phyloP scores from a whole-genome alignment of 169 alveolate species.

The Eimeria sp. region DNA sequence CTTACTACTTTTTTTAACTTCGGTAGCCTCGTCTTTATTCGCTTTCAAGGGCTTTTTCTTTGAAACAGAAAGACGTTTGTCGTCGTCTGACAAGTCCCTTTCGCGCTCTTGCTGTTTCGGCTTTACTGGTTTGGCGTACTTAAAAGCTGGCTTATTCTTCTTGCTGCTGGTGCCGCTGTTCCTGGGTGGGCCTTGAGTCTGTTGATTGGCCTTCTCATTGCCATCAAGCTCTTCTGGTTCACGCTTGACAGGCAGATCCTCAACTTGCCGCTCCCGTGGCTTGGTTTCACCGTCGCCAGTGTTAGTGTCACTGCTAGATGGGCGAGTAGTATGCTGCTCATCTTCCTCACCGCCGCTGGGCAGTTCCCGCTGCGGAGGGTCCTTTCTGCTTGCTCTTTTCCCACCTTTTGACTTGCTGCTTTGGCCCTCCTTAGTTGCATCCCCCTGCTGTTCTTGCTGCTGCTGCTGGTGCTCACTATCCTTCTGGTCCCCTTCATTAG shows the following conservation, averaged over 20 bases:
- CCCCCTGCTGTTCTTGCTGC: slow-evolving; percentile 17
- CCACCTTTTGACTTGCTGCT: slow-evolving; percentile 1
- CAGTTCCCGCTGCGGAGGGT: not conserved
- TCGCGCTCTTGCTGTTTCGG: not conserved
- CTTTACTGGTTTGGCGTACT: slow-evolving; percentile 53
- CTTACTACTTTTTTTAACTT: not conserved
- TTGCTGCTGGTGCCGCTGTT: slow-evolving; percentile 32
- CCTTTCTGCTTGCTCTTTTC: not conserved
- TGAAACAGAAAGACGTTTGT: not conserved
- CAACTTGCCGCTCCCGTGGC: not conserved
- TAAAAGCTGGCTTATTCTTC: slow-evolving; percentile 19
- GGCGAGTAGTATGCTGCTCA: not conserved
- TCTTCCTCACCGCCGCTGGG: not conserved
- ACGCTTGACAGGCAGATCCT: slow-evolving; percentile 25
- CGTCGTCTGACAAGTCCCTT: not conserved
- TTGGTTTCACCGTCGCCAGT: not conserved
- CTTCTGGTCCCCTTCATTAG: not conserved
- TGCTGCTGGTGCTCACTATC: slow-evolving; percentile 12
- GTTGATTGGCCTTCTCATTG: not conserved
- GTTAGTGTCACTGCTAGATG: not conserved
- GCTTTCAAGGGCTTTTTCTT: not conserved
- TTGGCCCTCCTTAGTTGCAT: not conserved
- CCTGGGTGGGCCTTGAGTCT: not conserved
- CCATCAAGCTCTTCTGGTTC: slow-evolving; percentile 2
- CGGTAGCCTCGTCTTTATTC: not conserved